Conservation (phyloP, 345 rosid genomes). For the Hibiscus mutabilis region DNA sequence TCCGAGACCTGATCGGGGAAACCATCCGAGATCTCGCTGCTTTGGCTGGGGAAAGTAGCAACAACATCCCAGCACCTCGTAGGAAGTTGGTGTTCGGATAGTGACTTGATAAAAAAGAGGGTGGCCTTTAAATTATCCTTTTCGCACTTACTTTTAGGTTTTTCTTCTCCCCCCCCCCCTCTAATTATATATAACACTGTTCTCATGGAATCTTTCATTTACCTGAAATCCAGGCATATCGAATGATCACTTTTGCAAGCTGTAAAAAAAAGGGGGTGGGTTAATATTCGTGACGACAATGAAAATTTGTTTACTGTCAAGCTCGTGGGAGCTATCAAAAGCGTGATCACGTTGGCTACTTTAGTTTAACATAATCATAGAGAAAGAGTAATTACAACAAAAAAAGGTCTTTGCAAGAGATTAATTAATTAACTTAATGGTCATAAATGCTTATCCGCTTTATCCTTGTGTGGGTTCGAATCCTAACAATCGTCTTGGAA, state of each 20-base stretch:
- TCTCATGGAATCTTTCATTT: slow-evolving; percentile 2
- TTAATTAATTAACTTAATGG: no score
- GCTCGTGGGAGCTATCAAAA: slow-evolving; percentile 12
- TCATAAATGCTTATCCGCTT: no score
- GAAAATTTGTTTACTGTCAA: not conserved
- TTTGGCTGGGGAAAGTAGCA: slow-evolving; percentile 21
- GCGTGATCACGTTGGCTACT: not conserved
- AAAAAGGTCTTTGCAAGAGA: no score
- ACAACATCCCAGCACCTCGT: slow-evolving; percentile 23
- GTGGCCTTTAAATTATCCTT: slow-evolving; percentile 12
- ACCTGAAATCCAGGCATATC: slow-evolving; percentile 34
- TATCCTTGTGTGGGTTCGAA: no score
- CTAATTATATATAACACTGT: not conserved
- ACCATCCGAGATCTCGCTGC: slow-evolving; percentile 60
- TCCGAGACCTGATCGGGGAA: slow-evolving; percentile 82
- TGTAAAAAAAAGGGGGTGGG: slow-evolving; percentile 10
- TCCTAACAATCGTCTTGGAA: no score
- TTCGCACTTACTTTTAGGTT: not conserved
- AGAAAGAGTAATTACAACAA: not conserved
- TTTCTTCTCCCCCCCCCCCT: no score
- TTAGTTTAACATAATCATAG: not conserved
- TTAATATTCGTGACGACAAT: not conserved
- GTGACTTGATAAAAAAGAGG: slow-evolving; percentile 8
- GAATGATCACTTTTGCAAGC: slow-evolving; percentile 19
- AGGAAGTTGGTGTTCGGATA: slow-evolving; percentile 73